Evolutionary conservation across 345 rosid species (phyloP).

Genomic region (Eucalyptus sideroxylon): DNA sequence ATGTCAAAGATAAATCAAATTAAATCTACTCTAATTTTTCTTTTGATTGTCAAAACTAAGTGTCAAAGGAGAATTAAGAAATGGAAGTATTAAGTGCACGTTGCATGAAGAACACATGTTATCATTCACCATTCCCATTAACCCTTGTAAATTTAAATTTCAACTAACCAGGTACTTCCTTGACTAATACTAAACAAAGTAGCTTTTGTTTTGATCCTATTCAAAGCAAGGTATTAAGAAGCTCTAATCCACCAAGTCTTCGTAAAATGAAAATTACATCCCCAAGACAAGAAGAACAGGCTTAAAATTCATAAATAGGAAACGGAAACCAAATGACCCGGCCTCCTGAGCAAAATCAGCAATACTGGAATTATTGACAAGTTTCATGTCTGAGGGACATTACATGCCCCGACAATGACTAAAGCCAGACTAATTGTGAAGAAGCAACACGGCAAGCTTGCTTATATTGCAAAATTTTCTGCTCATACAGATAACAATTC

Average conservation of each 20-base stretch:
- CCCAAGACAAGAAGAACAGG: neutral
- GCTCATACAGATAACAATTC: neutral
- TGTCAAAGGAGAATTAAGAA: neutral
- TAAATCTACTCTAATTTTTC: neutral
- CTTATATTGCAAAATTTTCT: neutral
- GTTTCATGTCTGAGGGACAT: neutral
- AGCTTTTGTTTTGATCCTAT: neutral
- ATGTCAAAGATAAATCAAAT: neutral
- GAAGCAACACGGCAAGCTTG: neutral
- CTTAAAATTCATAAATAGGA: neutral
- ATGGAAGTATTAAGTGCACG: neutral
- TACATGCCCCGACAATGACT: neutral
- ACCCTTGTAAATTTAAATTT: neutral
- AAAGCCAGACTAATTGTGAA: neutral
- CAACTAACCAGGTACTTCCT: neutral
- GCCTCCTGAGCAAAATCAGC: neutral
- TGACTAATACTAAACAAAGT: neutral
- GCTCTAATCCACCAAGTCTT: neutral
- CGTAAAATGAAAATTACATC: neutral
- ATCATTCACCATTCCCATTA: neutral
- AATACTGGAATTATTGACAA: neutral
- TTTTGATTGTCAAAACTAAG: neutral
- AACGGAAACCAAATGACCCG: neutral
- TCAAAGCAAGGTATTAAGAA: neutral
- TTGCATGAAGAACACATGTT: neutral